Base-by-base conservation (phyloP, 768 basidiomycete species). In the Lactarius hatsudake region DNA sequence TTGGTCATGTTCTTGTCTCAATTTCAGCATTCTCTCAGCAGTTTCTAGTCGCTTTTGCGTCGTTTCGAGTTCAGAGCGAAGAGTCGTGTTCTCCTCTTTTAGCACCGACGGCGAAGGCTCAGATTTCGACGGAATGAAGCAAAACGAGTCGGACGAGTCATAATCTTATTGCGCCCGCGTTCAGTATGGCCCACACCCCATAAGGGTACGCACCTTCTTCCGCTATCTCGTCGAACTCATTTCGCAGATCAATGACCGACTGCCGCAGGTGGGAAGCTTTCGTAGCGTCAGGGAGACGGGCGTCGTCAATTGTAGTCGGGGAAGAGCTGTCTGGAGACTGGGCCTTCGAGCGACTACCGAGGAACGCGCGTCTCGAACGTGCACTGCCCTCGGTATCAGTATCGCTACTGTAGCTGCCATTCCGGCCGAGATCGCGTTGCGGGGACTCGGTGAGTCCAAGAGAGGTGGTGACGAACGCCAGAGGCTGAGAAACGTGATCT, bases 381-480 rank as follows among this genome's bases (percentile, higher is more conserved):
- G 42, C 63, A 20, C 62, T 67, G 65, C 90, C 87, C 34, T 91
- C 90, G 13, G 80, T 73, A 66, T 91, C 90, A 0, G 86, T 86
- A 71, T 90, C 90, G 69, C 87, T 88, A 70, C 84, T 84, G 20
- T 82, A 78, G 73, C 81, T 84, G 5, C 79, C 81, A 59, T 89
- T 84, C 64, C 83, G 79, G 9, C 77, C 79, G 36, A 74, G 70
- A 10, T 70, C 71, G 64, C 74, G 74, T 45, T 67, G 70, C 34
- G 69, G 53, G 4, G 76, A 71, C 59, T 81, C 81, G 10, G 78
- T 76, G 55, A 79, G 77, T 53, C 83, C 84, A 26, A 94, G 81
- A 18, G 93, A 91, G 17, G 88, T 87, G 8, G 90, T 92, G 5
- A 92, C 86, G 73, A 94, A 94, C 18, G 93, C 93, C 10, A 91